Evolutionary conservation across 2,329 filamentous ascomycete species (phyloP), one percentile per base, ranked within the genome.

Genomic region (Cordyceps militaris): DNA sequence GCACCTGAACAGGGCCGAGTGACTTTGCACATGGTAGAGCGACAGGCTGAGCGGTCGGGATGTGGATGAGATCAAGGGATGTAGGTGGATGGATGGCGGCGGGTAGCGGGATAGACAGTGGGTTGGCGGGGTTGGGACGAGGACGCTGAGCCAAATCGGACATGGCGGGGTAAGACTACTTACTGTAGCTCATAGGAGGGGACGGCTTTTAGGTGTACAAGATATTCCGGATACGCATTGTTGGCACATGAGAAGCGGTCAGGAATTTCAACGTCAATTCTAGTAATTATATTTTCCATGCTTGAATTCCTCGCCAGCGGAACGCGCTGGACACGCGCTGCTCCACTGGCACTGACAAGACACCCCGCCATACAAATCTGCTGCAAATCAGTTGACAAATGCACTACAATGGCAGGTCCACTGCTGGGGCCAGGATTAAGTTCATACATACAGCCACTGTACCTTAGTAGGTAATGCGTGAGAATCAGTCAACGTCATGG

Each of bases 361-460:
- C 16, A 14, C 21, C 42, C 21, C 11, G 16, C 21, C 34, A 36
- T 36, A 16, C 34, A 36, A 42, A 19, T 13, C 30, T 24, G 30
- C n/a, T 21, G 50, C 24, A 32, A 10, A 30, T 43, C 40, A 32
- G 28, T 44, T 44, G 51, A 54, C 40, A 54, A 44, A 54, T 54
- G 26, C 28, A 16, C 40, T 44, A 40, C n/a, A 54, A 43, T 30
- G 14, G 26, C 26, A 9, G 9, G 19, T n/a, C 50, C 40, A 23
- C 19, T 28, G 44, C 50, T 44, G 38, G 26, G 13, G n/a, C 21
- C n/a, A 19, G 24, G 24, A 36, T 36, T 24, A 24, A 54, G n/a
- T n/a, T n/a, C n/a, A n/a, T n/a, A n/a, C n/a, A n/a, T n/a, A n/a
- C n/a, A n/a, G n/a, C n/a, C n/a, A n/a, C n/a, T n/a, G n/a, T n/a